These are phyloP conservation scores for Tanacetum coccineum DNA, from an alignment of 129 eudicot genomes.

Conservation along the genomic window DNA sequence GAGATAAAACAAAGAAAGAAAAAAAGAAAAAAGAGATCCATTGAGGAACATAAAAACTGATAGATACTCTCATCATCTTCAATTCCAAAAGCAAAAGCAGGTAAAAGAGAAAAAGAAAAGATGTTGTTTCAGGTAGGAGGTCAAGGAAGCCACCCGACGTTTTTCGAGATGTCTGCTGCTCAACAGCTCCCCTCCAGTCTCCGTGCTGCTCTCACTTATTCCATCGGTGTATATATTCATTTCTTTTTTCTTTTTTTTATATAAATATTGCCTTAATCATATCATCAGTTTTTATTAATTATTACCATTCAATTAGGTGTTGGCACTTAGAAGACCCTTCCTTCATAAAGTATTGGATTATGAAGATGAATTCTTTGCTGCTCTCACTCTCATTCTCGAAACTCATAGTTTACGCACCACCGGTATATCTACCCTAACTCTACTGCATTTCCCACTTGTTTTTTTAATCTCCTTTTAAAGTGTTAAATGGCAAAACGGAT, in stretches of 20 bases:
- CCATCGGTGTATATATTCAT: slow-evolving; percentile 62
- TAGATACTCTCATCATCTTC: slow-evolving; percentile 22
- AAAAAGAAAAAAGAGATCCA: not conserved
- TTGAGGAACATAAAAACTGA: slow-evolving; percentile 5
- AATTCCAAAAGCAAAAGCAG: slow-evolving; percentile 11
- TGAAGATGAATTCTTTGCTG: slow-evolving; percentile 92
- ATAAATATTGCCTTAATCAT: not conserved
- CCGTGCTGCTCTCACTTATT: slow-evolving; percentile 94
- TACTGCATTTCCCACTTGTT: too few species aligned
- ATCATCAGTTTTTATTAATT: slow-evolving; percentile 11
- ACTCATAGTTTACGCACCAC: slow-evolving; percentile 92
- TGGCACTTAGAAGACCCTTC: slow-evolving; percentile 91
- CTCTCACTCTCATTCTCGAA: slow-evolving; percentile 84
- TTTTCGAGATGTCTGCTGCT: slow-evolving; percentile 99
- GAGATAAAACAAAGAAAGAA: too few species aligned
- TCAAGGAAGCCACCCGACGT: slow-evolving; percentile 94
- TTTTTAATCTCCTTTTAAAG: too few species aligned
- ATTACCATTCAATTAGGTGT: slow-evolving; percentile 39
- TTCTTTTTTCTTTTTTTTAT: not conserved
- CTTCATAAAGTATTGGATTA: slow-evolving; percentile 84
- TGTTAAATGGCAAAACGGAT: not conserved
- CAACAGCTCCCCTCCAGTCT: slow-evolving; percentile 99
- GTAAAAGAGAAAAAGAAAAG: slow-evolving; percentile 17
- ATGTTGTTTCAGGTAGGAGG: slow-evolving; percentile 99
- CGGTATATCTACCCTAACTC: too few species aligned